Base-by-base conservation (phyloP, 2,329 filamentous ascomycete species). In the Leptosphaerulina australis region DNA sequence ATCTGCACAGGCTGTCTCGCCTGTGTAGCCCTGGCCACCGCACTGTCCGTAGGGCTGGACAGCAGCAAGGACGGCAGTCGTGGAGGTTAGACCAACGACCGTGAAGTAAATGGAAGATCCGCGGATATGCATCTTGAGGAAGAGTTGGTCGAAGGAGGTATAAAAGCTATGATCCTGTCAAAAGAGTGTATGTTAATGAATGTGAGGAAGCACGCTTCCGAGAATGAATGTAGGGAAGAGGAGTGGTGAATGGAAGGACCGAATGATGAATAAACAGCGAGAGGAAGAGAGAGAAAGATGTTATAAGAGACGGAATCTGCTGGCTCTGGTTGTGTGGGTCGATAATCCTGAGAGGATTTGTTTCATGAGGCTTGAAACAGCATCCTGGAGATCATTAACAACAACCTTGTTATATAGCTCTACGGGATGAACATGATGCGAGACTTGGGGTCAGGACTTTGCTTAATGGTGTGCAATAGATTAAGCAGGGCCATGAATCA, bases 41-140 rank as follows among this genome's bases (percentile, higher is more conserved):
- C 77, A 79, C 62, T 79, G 77, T 10, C 73, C 73, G 55, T 74
- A 79, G 12, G 59, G 58, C 20, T 52, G 50, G 35, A 67, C 63
- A 12, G 61, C 62, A 28, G 64, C 65, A 26, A 68, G 59, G 40
- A 66, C 64, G 33, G 60, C 63, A 10, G 61, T 57, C 33, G 67
- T 68, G 34, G 60, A 62, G 3, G 62, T 57, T 15, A 69, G 51
- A 43, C 57, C 58, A n/a, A 66, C 56, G 41, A 67, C 63, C 39
- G 57, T 58, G 36, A 68, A 53, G 55, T 67, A 66, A 43, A 67
- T 46, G 40, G 58, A 56, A 9, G 53, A 51, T 35, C 53, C 58
- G 20, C 49, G 45, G 50, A 66, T 36, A 41, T 64, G 59, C 64
- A 67, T 67, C 4, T 50, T 62, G 43, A 22, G 24, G 7, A n/a